Percentiles rank a stretch among this genome's conserved stretches.
phyloP scores from a whole-genome alignment of 2,329 filamentous ascomycete genomes.

The Chaetomium sp. region DNA sequence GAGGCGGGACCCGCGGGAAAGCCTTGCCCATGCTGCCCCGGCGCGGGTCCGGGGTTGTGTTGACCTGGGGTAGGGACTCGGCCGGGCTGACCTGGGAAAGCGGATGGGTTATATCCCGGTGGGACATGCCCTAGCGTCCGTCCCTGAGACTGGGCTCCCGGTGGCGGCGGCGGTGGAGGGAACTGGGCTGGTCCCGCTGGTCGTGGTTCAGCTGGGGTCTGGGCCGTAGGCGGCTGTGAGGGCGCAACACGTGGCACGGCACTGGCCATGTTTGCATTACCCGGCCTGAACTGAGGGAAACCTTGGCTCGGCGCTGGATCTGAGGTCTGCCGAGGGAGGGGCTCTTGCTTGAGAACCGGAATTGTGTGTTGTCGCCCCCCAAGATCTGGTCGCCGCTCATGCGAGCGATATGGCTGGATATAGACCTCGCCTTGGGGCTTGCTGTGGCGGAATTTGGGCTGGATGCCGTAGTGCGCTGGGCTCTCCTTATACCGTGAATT shows the following conservation, averaged over 20 bases:
- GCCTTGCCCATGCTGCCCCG: neutral
- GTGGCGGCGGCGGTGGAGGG: neutral
- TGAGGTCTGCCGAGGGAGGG: neutral
- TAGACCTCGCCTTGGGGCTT: neutral
- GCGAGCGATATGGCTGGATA: conserved; percentile 6
- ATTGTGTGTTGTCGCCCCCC: conserved; percentile 9
- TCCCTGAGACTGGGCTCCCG: neutral
- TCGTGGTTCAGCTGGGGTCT: neutral
- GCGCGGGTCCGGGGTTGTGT: conserved; percentile 3
- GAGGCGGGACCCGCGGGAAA: neutral
- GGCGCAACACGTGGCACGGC: conserved; percentile 4
- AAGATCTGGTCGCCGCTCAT: conserved; percentile 5
- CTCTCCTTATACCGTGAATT: conserved; percentile 4
- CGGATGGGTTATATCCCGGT: neutral
- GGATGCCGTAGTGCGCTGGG: conserved; percentile 18
- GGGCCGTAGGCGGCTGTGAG: neutral
- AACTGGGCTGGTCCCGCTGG: neutral
- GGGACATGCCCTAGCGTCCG: neutral
- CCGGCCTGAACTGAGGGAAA: neutral
- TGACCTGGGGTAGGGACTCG: neutral
- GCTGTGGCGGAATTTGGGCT: neutral
- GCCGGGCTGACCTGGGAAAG: neutral
- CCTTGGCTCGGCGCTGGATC: neutral
- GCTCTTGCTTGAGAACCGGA: neutral
- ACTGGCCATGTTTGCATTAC: neutral